Evolutionary conservation across 108 stramenopile genomes (phyloP).

Genomic region (Cylindrotheca closterium): DNA sequence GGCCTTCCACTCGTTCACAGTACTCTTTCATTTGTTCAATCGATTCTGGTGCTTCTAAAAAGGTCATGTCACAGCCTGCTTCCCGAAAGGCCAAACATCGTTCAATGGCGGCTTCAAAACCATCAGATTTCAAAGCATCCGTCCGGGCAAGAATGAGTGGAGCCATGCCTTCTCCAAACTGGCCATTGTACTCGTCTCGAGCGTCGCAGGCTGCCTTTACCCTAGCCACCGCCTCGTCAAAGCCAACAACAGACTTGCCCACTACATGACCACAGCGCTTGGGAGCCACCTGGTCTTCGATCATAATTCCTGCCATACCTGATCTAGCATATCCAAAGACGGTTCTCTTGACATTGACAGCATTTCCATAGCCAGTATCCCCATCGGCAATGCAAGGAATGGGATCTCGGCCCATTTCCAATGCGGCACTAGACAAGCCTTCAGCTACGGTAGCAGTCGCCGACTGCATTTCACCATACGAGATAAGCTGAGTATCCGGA

Average conservation of each 20-base stretch:
- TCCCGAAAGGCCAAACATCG: conserved; percentile 91
- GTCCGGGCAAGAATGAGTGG: conserved; percentile 91
- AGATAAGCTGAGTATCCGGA: conserved; percentile 91
- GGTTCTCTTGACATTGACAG: conserved; percentile 90
- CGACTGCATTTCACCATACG: conserved; percentile 85
- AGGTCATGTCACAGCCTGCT: conserved; percentile 93
- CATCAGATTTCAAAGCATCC: conserved; percentile 87
- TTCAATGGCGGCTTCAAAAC: conserved; percentile 91
- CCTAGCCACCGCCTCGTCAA: conserved; percentile 86
- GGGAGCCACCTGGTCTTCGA: conserved; percentile 94
- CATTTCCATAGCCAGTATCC: conserved; percentile 97
- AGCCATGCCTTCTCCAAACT: conserved; percentile 72
- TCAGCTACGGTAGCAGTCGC: conserved; percentile 77
- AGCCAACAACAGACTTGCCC: conserved; percentile 86
- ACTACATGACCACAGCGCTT: conserved; percentile 96
- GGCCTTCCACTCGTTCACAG: conserved; percentile 84
- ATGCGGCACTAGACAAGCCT: conserved; percentile 73
- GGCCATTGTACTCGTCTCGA: conserved; percentile 80
- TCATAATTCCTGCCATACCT: conserved; percentile 97
- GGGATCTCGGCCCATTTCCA: conserved; percentile 55
- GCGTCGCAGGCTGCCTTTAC: conserved; percentile 95
- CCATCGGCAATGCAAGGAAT: conserved; percentile 98
- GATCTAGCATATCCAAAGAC: conserved; percentile 84
- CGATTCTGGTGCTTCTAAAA: conserved; percentile 87
- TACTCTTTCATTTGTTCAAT: conserved; percentile 90